phyloP scores from a whole-genome alignment of 352 stramenopile genomes.

The Pythium aristosporum region DNA sequence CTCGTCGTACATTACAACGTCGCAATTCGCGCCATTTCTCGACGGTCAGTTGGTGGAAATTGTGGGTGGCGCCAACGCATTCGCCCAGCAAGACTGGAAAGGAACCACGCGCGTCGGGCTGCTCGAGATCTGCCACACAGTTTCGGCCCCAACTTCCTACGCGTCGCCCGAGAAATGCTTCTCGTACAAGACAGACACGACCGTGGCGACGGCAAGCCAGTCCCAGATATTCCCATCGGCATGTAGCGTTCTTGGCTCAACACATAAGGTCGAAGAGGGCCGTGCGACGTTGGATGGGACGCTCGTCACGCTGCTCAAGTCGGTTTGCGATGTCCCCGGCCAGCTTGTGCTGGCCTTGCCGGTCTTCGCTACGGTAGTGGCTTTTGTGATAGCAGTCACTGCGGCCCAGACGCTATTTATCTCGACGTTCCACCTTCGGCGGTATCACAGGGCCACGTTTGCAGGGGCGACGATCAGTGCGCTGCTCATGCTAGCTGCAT shows the following conservation, averaged over 20 bases:
- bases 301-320: background rate
- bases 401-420: background rate
- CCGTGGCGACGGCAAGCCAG: background rate
- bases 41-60: background rate
- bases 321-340: background rate
- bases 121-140: constrained; percentile 3
- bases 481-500: background rate
- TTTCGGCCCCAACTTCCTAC: background rate
- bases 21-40: constrained; percentile 3
- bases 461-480: background rate
- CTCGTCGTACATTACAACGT: constrained; percentile 7
- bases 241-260: background rate
- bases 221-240: background rate
- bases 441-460: background rate
- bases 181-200: background rate
- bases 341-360: background rate
- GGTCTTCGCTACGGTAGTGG: background rate
- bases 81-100: background rate
- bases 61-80: background rate
- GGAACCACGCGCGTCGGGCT: background rate
- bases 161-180: constrained; percentile 5
- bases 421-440: background rate
- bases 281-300: background rate
- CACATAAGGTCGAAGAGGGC: background rate
- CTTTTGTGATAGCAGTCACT: background rate